Percentiles rank a stretch among this genome's conserved stretches.
Evolutionary conservation across 768 basidiomycete species (phyloP).

Genomic region (Suillus alpinus): DNA sequence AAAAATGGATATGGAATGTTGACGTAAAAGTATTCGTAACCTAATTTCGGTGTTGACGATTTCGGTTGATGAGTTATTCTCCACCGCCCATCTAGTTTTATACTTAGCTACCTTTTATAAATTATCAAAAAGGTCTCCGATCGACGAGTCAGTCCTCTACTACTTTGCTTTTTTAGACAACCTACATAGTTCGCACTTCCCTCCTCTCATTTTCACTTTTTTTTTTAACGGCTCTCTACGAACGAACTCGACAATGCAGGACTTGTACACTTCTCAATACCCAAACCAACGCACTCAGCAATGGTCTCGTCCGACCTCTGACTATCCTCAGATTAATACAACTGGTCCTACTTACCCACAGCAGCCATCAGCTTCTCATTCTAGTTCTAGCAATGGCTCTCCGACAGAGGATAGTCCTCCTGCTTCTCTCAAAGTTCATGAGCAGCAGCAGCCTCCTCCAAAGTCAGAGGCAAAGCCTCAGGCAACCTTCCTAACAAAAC

Average conservation of each 20-base stretch:
- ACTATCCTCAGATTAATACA: conserved; percentile 35
- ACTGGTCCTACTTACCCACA: conserved; percentile 33
- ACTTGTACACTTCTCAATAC: conserved; percentile 46
- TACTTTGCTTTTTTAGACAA: conserved; percentile 24
- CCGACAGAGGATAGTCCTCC: conserved; percentile 49
- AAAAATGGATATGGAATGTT: conserved; percentile 27
- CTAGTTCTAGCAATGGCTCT: conserved; percentile 39
- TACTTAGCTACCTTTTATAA: conserved; percentile 30
- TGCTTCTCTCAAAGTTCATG: conserved; percentile 30
- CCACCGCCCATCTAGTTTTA: conserved; percentile 34
- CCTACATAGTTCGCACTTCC: conserved; percentile 30
- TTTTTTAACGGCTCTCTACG: conserved; percentile 21
- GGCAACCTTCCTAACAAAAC: conserved; percentile 95
- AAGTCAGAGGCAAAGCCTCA: conserved; percentile 81
- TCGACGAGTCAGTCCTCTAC: conserved; percentile 28
- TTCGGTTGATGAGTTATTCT: conserved; percentile 23
- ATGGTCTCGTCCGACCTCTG: conserved; percentile 28
- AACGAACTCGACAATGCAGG: conserved; percentile 39
- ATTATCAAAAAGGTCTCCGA: conserved; percentile 22
- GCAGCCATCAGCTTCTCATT: conserved; percentile 32
- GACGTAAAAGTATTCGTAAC: conserved; percentile 24
- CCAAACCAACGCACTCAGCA: conserved; percentile 41
- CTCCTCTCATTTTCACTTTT: conserved; percentile 33
- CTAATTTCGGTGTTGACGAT: conserved; percentile 35
- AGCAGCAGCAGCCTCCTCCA: conserved; percentile 46